Evolutionary conservation across 164 flowering plant species (phyloP), one percentile per base, ranked within the genome.

Genomic region (Vitis rotundifolia): DNA sequence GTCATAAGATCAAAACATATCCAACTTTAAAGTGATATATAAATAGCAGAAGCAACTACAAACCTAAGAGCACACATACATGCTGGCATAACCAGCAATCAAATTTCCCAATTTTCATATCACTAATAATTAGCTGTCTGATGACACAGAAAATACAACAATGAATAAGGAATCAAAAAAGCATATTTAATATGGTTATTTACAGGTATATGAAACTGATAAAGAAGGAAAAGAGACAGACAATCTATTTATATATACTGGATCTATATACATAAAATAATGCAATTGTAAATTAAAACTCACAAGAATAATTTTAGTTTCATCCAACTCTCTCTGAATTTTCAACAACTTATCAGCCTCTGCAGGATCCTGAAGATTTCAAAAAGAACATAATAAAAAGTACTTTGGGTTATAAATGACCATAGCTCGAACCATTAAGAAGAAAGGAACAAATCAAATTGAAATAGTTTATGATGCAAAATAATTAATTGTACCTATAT

Each of bases 231-330:
- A 51, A 51, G 9, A 44, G 8, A 1, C 3, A 22, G 44, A 16
- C 19, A 37, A 19, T 66, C 9, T 52, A 13, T 28, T 51, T 47
- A 65, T 13, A 13, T 1, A 59, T 59, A 22, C 26, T 9, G 44
- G 28, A 22, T 11, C 61, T 3, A 59, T 12, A 75, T 26, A 56
- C 29, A 12, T 56, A 31, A 67, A 57, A 11, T 13, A 68, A 19
- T n/a, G 55, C 54, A 51, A 1, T 67, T 6, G 62, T 8, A 56
- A 54, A 5, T 49, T 4, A 56, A 47, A 2, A 86, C 98, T 90
- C 67, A 96, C 99, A 75, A 96, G 98, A 71, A 96, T 93, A 80
- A 93, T 96, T 82, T 96, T 96, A 12, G 99, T 96, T 79, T 96
- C 99, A 80, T 96, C 99, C 89, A 96, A 82, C 69, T 96, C 97